Evolutionary conservation across 75 land plant genomes (phyloP), one percentile per base, ranked within the genome.

Genomic region (Picea glauca): DNA sequence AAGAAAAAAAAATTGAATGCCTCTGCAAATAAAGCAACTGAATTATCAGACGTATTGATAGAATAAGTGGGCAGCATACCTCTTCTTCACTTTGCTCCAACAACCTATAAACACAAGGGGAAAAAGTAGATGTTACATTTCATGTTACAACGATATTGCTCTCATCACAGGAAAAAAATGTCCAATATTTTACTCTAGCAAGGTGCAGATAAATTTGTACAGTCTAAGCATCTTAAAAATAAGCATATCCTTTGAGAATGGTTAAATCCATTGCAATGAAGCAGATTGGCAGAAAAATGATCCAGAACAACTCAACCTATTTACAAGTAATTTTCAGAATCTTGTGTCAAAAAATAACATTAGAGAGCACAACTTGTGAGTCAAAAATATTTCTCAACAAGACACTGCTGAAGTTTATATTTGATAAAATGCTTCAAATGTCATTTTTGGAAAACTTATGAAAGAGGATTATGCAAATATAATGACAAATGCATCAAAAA

Each of bases 81-180:
- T 89, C 93, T 82, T 91, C 93, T 82, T 91, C 93, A 57, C 87
- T 89, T 84, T 89, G 86, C 84, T 91, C 93, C 66, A 89, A 83
- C 75, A 91, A 83, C 91, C 93, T 91, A 58, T 30, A 60, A 11
- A 7, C 50, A 67, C 2, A 38, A 64, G 13, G 9, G 21, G 33
- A 18, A 61, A 32, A 23, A 8, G 56, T 18, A 17, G 26, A 68
- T 54, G 54, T 40, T 67, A 68, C 2, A 58, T 57, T 46, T 67
- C 50, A 23, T 23, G 50, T n/a, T 7, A 9, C 50, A 68, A 40
- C 21, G 18, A 59, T 15, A 57, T 58, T 58, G 35, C 8, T 15
- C 5, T n/a, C 15, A 74, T 40, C 20, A n/a, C 12, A 40, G 18
- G 18, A 21, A 40, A 50, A 40, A 3, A 5, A 74, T 15, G 38